Base-by-base conservation (phyloP, 2,329 filamentous ascomycete genomes). In the Cordyceps fumosorosea region DNA sequence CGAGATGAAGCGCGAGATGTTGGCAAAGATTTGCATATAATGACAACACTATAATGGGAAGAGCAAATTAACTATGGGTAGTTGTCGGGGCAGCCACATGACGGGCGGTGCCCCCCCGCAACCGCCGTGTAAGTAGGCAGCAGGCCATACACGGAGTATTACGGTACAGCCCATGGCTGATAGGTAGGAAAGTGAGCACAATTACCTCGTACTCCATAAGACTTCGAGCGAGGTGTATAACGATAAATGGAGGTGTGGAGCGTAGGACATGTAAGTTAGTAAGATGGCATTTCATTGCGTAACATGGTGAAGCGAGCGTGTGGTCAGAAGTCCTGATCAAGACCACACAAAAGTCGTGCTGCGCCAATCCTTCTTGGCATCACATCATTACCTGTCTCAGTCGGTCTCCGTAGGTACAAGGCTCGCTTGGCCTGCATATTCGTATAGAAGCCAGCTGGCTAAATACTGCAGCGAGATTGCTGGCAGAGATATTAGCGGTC, bases 311-410 rank as follows among this genome's bases (percentile, higher is more conserved):
- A 45, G 48, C 56, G 24, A 42, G 18, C n/a, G 42, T 34, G 24
- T 32, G 26, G 24, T 37, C 34, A 37, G 34, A 37, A 14, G 34
- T 37, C 34, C 10, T 37, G 34, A 37, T 37, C 7, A 37, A 14
- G 37, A 24, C 22, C 12, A 29, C 16, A 12, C 26, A 34, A 47
- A 32, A 20, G 34, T 53, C n/a, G 26, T 44, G 40, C 56, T 20
- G 56, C 47, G n/a, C 56, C 24, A 52, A 24, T 44, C 37, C n/a
- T 32, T 59, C 57, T 60, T 60, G 57, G 57, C 57, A 60, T 24
- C 29, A 24, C 55, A 18, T 57, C 14, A 60, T 22, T 58, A 2
- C n/a, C 6, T 14, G 44, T 51, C 37, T 14, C 12, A 44, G 5
- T 7, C 42, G 12, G 42, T 44, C 8, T n/a, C 42, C 8, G 42